Evolutionary conservation across 2,329 filamentous ascomycete genomes (phyloP).

Genomic region (Cercospora sp.): DNA sequence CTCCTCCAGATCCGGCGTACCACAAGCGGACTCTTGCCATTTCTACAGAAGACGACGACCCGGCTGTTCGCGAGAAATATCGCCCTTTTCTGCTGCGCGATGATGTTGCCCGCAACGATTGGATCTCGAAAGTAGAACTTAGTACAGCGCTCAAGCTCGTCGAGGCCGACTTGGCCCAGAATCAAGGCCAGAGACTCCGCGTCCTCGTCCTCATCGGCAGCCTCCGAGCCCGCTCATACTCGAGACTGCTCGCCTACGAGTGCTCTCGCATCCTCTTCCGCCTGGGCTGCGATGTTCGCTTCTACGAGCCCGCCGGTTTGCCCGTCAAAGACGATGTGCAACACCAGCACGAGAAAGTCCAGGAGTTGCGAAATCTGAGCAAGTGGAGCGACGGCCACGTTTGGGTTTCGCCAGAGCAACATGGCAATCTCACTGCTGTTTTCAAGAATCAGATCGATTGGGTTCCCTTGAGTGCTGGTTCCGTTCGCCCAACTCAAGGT

Average conservation of each 20-base stretch:
- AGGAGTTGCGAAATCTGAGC: slow-evolving; percentile 61
- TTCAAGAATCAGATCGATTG: slow-evolving; percentile 73
- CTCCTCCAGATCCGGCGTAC: slow-evolving; percentile 23
- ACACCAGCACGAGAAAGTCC: slow-evolving; percentile 60
- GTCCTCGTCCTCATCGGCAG: slow-evolving; percentile 64
- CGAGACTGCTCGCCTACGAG: slow-evolving; percentile 60
- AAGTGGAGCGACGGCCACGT: slow-evolving; percentile 66
- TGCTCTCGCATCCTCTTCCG: slow-evolving; percentile 61
- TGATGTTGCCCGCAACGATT: slow-evolving; percentile 48
- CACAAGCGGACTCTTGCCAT: slow-evolving; percentile 46
- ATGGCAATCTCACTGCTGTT: slow-evolving; percentile 64
- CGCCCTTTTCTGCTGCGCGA: slow-evolving; percentile 56
- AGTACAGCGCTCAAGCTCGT: slow-evolving; percentile 55
- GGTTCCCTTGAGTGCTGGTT: slow-evolving; percentile 63
- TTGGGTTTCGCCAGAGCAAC: slow-evolving; percentile 67
- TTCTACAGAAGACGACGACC: slow-evolving; percentile 24
- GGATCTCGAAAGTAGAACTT: slow-evolving; percentile 59
- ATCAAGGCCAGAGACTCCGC: slow-evolving; percentile 48
- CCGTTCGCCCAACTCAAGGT: slow-evolving; percentile 65
- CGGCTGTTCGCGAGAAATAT: background rate
- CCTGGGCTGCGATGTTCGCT: slow-evolving; percentile 65
- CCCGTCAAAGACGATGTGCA: slow-evolving; percentile 64
- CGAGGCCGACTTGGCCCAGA: slow-evolving; percentile 46
- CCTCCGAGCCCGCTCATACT: slow-evolving; percentile 60
- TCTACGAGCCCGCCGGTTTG: slow-evolving; percentile 60